Percentiles rank a stretch among this genome's conserved stretches.
Evolutionary conservation across 2,329 filamentous ascomycete genomes (phyloP).

Genomic region (Rutstroemia sp.): DNA sequence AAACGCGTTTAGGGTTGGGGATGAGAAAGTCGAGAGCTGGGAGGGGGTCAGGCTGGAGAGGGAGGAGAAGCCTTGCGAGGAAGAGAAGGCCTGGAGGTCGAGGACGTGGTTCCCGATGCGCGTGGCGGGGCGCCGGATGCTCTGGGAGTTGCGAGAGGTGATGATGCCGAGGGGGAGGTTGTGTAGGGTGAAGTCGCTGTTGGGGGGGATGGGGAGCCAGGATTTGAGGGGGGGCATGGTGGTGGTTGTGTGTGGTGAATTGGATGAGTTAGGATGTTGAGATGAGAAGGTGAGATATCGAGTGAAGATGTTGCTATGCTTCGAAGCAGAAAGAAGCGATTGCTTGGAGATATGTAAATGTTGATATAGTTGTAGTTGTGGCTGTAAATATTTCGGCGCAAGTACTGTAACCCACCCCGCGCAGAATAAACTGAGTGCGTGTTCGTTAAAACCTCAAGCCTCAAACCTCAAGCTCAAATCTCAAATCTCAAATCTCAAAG

Average conservation of each 20-base stretch:
- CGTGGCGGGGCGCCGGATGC: constrained; percentile 50
- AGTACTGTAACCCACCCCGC: too few relatives aligned
- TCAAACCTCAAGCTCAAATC: too few relatives aligned
- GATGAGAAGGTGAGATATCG: background rate
- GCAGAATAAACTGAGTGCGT: background rate
- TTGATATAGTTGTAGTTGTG: too few relatives aligned
- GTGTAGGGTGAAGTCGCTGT: constrained; percentile 54
- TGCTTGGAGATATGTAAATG: too few relatives aligned
- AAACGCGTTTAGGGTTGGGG: constrained; percentile 64
- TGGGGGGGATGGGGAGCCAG: constrained; percentile 26
- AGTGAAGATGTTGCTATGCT: too few relatives aligned
- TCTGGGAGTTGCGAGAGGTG: constrained; percentile 37
- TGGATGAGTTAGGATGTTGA: background rate
- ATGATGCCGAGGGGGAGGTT: constrained; percentile 77
- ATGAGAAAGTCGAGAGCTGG: constrained; percentile 53
- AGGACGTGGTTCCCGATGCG: constrained; percentile 63
- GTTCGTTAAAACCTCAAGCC: too few relatives aligned
- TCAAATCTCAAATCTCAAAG: too few relatives aligned
- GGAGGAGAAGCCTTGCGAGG: constrained; percentile 49
- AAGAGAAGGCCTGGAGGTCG: constrained; percentile 56
- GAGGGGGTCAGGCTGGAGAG: constrained; percentile 41
- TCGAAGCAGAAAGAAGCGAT: too few relatives aligned
- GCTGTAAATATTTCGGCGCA: too few relatives aligned
- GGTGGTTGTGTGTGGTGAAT: background rate
- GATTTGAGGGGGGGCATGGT: constrained; percentile 27